Percentiles rank a stretch among this genome's conserved stretches.
phyloP scores from a whole-genome alignment of 2,329 filamentous ascomycete genomes.

The Cercospora zeae-maydis region DNA sequence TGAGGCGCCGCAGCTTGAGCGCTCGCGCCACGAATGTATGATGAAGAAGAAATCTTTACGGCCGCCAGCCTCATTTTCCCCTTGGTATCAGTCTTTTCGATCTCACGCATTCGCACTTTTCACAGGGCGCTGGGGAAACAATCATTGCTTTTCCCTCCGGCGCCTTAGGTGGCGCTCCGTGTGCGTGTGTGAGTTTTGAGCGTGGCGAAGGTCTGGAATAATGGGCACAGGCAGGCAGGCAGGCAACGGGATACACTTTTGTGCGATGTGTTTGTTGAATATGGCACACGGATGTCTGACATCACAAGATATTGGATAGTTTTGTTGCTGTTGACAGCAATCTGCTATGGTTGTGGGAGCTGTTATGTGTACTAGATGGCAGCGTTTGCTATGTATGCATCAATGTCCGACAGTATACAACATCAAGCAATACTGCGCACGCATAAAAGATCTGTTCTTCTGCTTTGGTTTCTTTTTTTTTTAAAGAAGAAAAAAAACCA shows the following conservation, averaged over 20 bases:
- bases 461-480: no score
- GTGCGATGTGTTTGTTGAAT: neutral
- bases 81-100: neutral
- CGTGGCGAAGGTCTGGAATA: conserved; percentile 7
- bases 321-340: conserved; percentile 6
- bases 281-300: neutral
- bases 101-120: neutral
- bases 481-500: no score
- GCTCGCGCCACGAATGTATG: conserved; percentile 3
- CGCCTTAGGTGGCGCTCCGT: neutral
- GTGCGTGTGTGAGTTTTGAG: neutral
- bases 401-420: neutral
- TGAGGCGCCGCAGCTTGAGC: conserved; percentile 11
- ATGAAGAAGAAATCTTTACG: conserved; percentile 4
- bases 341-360: neutral
- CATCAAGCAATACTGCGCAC: neutral
- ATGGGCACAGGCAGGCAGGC: neutral
- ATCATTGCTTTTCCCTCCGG: neutral
- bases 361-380: neutral
- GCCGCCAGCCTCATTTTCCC: neutral
- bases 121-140: neutral
- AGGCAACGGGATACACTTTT: neutral
- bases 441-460: no score
- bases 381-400: neutral
- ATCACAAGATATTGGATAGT: neutral